Evolutionary conservation across 345 rosid genomes (phyloP).

Genomic region (Boechera retrofracta): DNA sequence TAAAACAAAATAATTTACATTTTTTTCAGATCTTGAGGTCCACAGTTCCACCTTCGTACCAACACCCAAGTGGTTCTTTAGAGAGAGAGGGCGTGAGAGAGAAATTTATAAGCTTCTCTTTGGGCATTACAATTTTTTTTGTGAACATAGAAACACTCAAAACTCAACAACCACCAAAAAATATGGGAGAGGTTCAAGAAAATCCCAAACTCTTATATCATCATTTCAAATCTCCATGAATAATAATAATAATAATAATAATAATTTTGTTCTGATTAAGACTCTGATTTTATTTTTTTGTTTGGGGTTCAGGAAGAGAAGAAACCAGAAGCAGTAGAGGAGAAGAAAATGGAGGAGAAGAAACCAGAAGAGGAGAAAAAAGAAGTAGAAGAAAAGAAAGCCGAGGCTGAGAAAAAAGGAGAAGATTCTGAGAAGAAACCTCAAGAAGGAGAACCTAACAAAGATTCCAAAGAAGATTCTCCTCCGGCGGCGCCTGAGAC

Average conservation of each 20-base stretch:
- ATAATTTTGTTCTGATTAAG: not conserved
- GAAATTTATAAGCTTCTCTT: constrained; percentile 44
- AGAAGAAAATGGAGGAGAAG: constrained; percentile 65
- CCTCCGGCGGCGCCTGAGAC: constrained; percentile 35
- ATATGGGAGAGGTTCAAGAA: constrained; percentile 53
- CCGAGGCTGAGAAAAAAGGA: constrained; percentile 51
- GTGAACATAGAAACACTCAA: constrained; percentile 43
- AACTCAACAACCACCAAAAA: not conserved
- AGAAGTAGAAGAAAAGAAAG: constrained; percentile 48
- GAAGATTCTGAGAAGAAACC: constrained; percentile 49
- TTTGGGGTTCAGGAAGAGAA: constrained; percentile 42
- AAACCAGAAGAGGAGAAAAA: constrained; percentile 60
- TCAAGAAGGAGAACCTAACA: constrained; percentile 50
- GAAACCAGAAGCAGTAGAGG: constrained; percentile 44
- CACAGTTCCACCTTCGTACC: constrained; percentile 46
- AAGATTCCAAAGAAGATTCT: constrained; percentile 46
- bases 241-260: not conserved
- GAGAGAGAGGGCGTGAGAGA: constrained; percentile 27
- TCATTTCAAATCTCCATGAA: constrained; percentile 36
- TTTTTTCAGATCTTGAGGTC: constrained; percentile 49
- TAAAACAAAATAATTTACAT: constrained; percentile 38
- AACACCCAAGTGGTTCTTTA: constrained; percentile 46
- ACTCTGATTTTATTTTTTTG: not conserved
- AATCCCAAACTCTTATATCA: constrained; percentile 41
- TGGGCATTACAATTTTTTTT: constrained; percentile 26